Conservation (phyloP, 495 filamentous ascomycete species). For the Daldinia decipiens region DNA sequence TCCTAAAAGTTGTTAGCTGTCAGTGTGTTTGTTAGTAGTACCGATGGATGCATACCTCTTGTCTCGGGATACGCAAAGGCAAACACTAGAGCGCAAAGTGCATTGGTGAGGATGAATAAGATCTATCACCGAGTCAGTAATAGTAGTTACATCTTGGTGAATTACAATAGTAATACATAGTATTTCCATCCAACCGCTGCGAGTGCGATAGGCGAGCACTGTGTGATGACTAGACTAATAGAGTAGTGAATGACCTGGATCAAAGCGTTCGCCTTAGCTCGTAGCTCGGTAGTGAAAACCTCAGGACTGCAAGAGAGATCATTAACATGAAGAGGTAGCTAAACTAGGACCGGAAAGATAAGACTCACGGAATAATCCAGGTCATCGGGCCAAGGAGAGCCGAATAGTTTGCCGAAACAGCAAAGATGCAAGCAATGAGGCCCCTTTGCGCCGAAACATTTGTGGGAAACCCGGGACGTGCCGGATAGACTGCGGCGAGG, state of each 20-base stretch:
- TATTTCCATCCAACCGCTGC: conserved; percentile 60
- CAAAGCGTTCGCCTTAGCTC: conserved; percentile 62
- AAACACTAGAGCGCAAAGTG: conserved; percentile 56
- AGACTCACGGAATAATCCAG: conserved; percentile 60
- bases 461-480: conserved; percentile 47
- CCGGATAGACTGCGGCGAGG: conserved; percentile 60
- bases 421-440: conserved; percentile 66
- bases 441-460: conserved; percentile 57
- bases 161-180: conserved; percentile 45
- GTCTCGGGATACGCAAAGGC: conserved; percentile 65
- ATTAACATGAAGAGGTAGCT: conserved; percentile 3
- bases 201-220: conserved; percentile 65
- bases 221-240: conserved; percentile 64
- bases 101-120: conserved; percentile 64
- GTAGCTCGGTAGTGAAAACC: conserved; percentile 66
- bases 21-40: not conserved
- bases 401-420: conserved; percentile 67
- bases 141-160: too few species aligned
- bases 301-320: conserved; percentile 51
- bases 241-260: conserved; percentile 66
- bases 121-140: conserved; percentile 45
- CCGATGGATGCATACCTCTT: conserved; percentile 46
- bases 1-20: conserved; percentile 31
- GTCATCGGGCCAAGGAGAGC: conserved; percentile 64
- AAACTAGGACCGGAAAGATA: not conserved